Evolutionary conservation across 345 rosid species (phyloP), one percentile per base, ranked within the genome.

Genomic region (Eucalyptus regnans): DNA sequence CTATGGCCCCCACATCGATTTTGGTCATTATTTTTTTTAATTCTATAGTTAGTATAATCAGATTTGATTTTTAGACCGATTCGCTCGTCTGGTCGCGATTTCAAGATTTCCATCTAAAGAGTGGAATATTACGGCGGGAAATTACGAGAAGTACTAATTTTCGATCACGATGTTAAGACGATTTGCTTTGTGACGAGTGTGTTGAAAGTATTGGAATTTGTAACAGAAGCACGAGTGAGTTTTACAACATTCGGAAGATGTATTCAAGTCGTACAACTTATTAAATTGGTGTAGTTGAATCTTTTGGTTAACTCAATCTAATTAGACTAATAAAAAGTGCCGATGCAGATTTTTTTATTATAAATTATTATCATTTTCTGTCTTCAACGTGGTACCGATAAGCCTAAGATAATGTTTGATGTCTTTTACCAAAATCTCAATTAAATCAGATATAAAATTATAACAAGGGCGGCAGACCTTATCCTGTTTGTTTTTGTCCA

Each of bases 261-360:
- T 17, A 52, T 52, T 56, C 12, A 56, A 22, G 22, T 3, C 0
- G 9, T 17, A 52, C 8, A 17, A 56, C 12, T 56, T 56, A 56
- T 56, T 56, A 23, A 56, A 56, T 56, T 56, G 29, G 6, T 4
- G 27, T 0, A 2, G 0, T 2, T 4, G 1, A 23, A 22, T 56
- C 0, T 0, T 56, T 56, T 9, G 0, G 12, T 56, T 56, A 56
- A 56, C 29, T 9, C 1, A 1, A 22, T 23, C 6, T 1, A 56
- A 56, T 56, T 56, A 22, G 62, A 23, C 1, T 56, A 9, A 23
- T 0, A 23, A 23, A 56, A 56, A 56, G 27, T 22, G 27, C 5
- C 0, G 0, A 9, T 22, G 12, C 3, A 0, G 2, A 56, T 56
- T 4, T 56, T 0, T 56, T 56, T 23, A 22, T 56, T 56, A 22